Conservation (phyloP, 345 rosid species). For the Citrus glauca region DNA sequence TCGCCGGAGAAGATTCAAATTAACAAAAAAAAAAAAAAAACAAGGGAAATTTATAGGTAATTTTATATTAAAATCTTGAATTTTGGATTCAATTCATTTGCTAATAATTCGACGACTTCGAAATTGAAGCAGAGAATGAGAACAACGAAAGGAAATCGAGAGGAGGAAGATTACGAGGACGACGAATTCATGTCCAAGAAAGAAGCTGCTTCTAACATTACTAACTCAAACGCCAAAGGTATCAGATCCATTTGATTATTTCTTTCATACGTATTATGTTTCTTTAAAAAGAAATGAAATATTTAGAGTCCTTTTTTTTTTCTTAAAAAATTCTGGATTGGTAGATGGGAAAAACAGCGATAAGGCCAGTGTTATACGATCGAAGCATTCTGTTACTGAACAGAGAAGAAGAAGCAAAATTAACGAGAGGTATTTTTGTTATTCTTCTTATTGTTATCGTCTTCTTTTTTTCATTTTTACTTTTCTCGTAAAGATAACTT, state of each 20-base stretch:
- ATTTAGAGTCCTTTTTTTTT: neutral
- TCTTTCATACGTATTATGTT: constrained; percentile 2
- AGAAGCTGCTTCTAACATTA: constrained; percentile 42
- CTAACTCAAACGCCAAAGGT: constrained; percentile 41
- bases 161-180: constrained; percentile 79
- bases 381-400: constrained; percentile 94
- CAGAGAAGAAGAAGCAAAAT: constrained; percentile 96
- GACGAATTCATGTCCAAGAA: constrained; percentile 64
- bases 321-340: constrained; percentile 4
- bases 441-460: neutral
- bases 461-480: too few relatives aligned
- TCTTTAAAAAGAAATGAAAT: neutral
- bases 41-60: neutral
- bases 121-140: constrained; percentile 42
- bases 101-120: neutral
- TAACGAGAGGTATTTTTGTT: constrained; percentile 67
- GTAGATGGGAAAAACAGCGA: constrained; percentile 71
- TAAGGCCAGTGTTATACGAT: constrained; percentile 72
- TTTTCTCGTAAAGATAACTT: too few relatives aligned
- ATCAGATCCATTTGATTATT: neutral
- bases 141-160: constrained; percentile 63
- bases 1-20: neutral
- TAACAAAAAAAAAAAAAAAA: neutral
- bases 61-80: neutral
- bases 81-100: neutral